Percentiles rank a stretch among this genome's conserved stretches.
phyloP scores from a whole-genome alignment of 345 rosid genomes.

The Citrus cavaleriei region DNA sequence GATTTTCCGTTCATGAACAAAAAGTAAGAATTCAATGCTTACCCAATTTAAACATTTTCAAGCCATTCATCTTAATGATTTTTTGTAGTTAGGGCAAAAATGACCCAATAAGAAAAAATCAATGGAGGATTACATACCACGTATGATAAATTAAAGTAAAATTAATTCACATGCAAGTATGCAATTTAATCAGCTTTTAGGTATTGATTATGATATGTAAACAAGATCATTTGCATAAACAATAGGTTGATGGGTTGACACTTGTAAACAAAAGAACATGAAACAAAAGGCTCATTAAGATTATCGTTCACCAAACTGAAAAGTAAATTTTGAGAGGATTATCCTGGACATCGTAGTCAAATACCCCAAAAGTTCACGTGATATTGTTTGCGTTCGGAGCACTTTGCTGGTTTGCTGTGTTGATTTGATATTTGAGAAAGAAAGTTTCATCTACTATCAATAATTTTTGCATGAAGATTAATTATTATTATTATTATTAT shows the following conservation, averaged over 20 bases:
- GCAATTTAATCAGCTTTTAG: background rate
- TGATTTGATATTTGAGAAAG: background rate
- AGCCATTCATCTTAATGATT: background rate
- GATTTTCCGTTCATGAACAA: background rate
- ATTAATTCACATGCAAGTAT: too few relatives aligned
- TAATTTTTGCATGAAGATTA: background rate
- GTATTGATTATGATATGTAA: background rate
- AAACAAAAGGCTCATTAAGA: background rate
- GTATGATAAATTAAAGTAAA: too few relatives aligned
- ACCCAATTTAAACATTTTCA: background rate
- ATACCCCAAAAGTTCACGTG: conserved; percentile 20
- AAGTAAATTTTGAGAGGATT: background rate
- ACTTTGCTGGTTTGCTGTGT: background rate
- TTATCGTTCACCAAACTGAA: conserved; percentile 11
- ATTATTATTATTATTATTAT: background rate
- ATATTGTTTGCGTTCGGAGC: conserved; percentile 10
- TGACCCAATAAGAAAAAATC: too few relatives aligned
- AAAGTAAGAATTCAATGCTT: background rate
- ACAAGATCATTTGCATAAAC: background rate
- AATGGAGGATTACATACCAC: too few relatives aligned
- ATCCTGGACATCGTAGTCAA: background rate
- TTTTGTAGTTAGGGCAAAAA: too few relatives aligned
- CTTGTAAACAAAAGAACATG: background rate
- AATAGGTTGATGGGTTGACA: background rate
- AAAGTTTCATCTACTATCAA: background rate